Conservation (phyloP, 2,329 filamentous ascomycete species). For the Pleoardoris graminearum region DNA sequence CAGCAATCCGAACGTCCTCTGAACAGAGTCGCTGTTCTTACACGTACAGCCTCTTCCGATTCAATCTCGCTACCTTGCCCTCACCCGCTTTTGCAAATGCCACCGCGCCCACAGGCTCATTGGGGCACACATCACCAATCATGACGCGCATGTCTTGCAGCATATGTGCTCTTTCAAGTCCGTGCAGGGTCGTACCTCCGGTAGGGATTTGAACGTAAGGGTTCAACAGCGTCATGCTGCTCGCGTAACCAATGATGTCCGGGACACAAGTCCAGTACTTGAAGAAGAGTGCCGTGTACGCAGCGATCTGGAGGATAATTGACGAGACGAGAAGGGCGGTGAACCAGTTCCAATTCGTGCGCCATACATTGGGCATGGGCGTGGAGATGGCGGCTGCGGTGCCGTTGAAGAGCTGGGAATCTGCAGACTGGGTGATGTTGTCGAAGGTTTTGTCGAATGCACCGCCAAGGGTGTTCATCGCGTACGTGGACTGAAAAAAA, state of each 20-base stretch:
- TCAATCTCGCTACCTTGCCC: constrained; percentile 20
- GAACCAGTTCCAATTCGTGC: constrained; percentile 34
- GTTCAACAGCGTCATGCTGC: constrained; percentile 27
- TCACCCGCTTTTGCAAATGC: constrained; percentile 29
- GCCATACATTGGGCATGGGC: constrained; percentile 18
- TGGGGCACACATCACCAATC: constrained; percentile 35
- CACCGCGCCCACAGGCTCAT: constrained; percentile 33
- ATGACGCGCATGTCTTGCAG: constrained; percentile 28
- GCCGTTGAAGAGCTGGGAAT: constrained; percentile 18
- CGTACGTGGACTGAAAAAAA: constrained; percentile 35
- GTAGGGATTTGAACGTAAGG: constrained; percentile 31
- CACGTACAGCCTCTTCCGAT: constrained; percentile 29
- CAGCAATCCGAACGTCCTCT: no score
- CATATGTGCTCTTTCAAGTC: constrained; percentile 27
- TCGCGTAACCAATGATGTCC: constrained; percentile 34
- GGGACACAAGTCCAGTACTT: constrained; percentile 35
- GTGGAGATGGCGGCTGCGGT: constrained; percentile 10
- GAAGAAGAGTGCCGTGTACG: constrained; percentile 29
- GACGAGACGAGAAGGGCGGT: constrained; percentile 26
- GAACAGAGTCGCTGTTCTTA: no score
- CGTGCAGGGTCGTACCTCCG: constrained; percentile 31
- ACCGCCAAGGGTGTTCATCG: constrained; percentile 23
- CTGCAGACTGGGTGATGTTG: constrained; percentile 18
- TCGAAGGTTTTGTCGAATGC: constrained; percentile 18
- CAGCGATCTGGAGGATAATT: constrained; percentile 27